Evolutionary conservation across 768 basidiomycete species (phyloP), one percentile per base, ranked within the genome.

Genomic region (Leccinum arenicola): DNA sequence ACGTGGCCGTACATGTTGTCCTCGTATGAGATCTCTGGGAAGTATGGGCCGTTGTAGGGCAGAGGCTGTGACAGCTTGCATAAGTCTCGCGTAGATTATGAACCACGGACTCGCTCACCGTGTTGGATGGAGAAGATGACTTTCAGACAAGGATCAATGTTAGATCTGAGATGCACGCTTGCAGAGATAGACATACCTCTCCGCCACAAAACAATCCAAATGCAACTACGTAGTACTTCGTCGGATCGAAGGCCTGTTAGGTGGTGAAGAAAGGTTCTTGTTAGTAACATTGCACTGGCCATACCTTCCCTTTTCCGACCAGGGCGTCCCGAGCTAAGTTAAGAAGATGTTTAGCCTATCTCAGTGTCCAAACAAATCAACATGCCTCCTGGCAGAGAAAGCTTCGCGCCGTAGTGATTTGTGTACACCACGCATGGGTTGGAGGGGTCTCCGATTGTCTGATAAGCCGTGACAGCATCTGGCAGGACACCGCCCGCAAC

Each of bases 91-190:
- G 19, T 40, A 48, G 57, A 8, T 17, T n/a, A 29, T 40, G 8
- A n/a, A 54, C 29, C 19, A 25, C 31, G 23, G 52, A 43, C 35
- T 47, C 1, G n/a, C 62, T 68, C 59, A 84, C 83, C 59, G 84
- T 84, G 66, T 84, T 85, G 0, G 84, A 85, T 31, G 84, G 83
- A 36, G 84, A 84, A 19, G 84, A 85, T 0, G 84, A 85, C 83
- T 64, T 53, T 38, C 27, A 21, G 15, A 50, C 12, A 31, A 12
- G 25, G 27, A 55, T 47, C 19, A 23, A 8, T 1, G 3, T 19
- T 27, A 29, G 12, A 19, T 29, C 17, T 1, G 15, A 14, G 36
- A 19, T 23, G 5, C 49, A 43, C 17, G 6, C 17, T 11, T 23
- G 9, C 12, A n/a, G n/a, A 21, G 31, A 45, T 45, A n/a, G 12